Evolutionary conservation across 495 filamentous ascomycete genomes (phyloP).

Genomic region (Chlorociboria aeruginascens): DNA sequence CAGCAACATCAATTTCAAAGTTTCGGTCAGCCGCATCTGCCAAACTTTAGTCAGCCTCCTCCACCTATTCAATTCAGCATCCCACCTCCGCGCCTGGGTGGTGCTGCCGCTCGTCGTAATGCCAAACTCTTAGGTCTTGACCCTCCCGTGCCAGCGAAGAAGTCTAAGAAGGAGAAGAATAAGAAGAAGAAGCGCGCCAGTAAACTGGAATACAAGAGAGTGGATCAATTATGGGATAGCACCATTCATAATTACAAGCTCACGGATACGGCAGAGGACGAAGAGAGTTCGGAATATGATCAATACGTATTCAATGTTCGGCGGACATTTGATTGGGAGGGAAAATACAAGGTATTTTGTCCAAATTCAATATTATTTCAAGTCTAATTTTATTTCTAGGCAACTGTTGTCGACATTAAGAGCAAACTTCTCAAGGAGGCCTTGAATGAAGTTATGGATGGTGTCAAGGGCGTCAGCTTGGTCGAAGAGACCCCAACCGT

Average conservation of each 20-base stretch:
- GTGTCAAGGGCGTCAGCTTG: slow-evolving; percentile 68
- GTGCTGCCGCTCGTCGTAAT: slow-evolving; percentile 4
- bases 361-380: background rate
- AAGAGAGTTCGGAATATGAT: slow-evolving; percentile 64
- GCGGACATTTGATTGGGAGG: slow-evolving; percentile 78
- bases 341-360: slow-evolving; percentile 49
- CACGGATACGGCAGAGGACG: slow-evolving; percentile 64
- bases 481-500: slow-evolving; percentile 69
- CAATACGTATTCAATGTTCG: slow-evolving; percentile 81
- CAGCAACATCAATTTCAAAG: slow-evolving; percentile 20
- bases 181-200: slow-evolving; percentile 38
- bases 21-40: slow-evolving; percentile 5
- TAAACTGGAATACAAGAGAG: slow-evolving; percentile 72
- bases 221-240: slow-evolving; percentile 75
- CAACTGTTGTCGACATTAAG: slow-evolving; percentile 68
- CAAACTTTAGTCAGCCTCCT: too few species aligned
- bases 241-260: slow-evolving; percentile 75
- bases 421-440: slow-evolving; percentile 66
- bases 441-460: slow-evolving; percentile 65
- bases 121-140: slow-evolving; percentile 16
- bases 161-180: slow-evolving; percentile 19
- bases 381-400: slow-evolving; percentile 5
- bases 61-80: too few species aligned
- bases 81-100: background rate
- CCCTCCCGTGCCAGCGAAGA: slow-evolving; percentile 13